phyloP scores from a whole-genome alignment of 805 yeast species.

The Metahyphopichia silvanorum region DNA sequence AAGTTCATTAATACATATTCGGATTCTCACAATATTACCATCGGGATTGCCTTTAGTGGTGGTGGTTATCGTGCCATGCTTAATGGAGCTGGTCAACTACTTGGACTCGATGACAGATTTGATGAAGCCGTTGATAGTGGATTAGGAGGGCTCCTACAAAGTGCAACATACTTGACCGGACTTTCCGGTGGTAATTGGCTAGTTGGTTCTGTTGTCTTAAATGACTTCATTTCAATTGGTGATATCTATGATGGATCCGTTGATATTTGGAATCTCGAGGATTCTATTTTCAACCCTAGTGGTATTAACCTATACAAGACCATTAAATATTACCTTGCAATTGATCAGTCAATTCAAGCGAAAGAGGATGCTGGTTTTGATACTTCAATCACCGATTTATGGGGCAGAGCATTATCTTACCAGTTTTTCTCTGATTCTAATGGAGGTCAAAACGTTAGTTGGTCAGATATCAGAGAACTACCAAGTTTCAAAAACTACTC shows the following conservation, averaged over 20 bases:
- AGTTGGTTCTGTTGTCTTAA: constrained; percentile 32
- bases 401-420: constrained; percentile 37
- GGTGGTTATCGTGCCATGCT: constrained; percentile 42
- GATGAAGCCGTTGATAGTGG: constrained; percentile 22
- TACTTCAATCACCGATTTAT: constrained; percentile 33
- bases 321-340: constrained; percentile 44
- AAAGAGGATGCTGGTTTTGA: constrained; percentile 33
- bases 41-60: constrained; percentile 36
- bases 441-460: constrained; percentile 27
- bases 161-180: constrained; percentile 36
- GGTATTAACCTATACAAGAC: constrained; percentile 57
- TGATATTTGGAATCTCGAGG: constrained; percentile 64
- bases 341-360: constrained; percentile 17
- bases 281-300: constrained; percentile 59
- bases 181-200: constrained; percentile 44
- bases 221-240: constrained; percentile 32
- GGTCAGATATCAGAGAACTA: constrained; percentile 25
- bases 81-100: constrained; percentile 39
- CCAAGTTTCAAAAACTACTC: constrained; percentile 22
- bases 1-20: constrained; percentile 20
- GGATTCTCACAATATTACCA: constrained; percentile 21
- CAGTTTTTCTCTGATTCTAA: constrained; percentile 23
- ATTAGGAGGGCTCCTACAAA: constrained; percentile 39
- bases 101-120: constrained; percentile 38
- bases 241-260: constrained; percentile 21